Base-by-base conservation (phyloP, 164 flowering plant species). In the Amborella trichopoda region DNA sequence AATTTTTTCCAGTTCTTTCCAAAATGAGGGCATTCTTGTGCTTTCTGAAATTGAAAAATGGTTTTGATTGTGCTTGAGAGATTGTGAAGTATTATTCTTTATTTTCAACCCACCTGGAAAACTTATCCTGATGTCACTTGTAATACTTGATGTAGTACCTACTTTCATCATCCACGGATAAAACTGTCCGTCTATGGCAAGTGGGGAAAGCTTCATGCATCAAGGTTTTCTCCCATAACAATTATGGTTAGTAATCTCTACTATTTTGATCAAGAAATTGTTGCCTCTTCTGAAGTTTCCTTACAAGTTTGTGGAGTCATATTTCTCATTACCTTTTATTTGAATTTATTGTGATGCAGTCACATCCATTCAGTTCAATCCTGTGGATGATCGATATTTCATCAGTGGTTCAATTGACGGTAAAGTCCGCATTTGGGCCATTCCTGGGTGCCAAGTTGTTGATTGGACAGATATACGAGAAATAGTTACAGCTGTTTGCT, bases 351-450 rank as follows among this genome's bases (percentile, higher is more conserved):
- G 18, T 55, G 40, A 28, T 62, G 72, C 77, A 84, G 95, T 84
- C 25, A 81, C 90, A 14, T 70, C 76, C 42, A 70, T 79, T 23
- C 69, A 74, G 28, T 81, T 84, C 71, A 79, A 81, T 45, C 87
- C 95, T 5, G 58, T 68, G 39, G 69, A 84, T 67, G 81, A 75
- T 49, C 64, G 77, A 55, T 72, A 60, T 32, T 84, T 84, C 67
- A 79, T 79, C 46, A 84, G 90, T 36, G 95, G 95, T 28, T 84
- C 95, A 37, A 75, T 84, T 37, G 95, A 84, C 61, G 95, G 95
- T 28, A 81, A 77, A 69, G 73, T 84, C 41, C 90, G 95, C 23
- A 79, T 84, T 26, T 84, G 95, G 95, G 68, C 57, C 30, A 66
- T 77, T 34, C 33, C 48, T 47, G 52, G 63, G 23, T 57, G 74